phyloP scores from a whole-genome alignment of 2,329 filamentous ascomycete genomes.

The Calonectria pauciramosa region DNA sequence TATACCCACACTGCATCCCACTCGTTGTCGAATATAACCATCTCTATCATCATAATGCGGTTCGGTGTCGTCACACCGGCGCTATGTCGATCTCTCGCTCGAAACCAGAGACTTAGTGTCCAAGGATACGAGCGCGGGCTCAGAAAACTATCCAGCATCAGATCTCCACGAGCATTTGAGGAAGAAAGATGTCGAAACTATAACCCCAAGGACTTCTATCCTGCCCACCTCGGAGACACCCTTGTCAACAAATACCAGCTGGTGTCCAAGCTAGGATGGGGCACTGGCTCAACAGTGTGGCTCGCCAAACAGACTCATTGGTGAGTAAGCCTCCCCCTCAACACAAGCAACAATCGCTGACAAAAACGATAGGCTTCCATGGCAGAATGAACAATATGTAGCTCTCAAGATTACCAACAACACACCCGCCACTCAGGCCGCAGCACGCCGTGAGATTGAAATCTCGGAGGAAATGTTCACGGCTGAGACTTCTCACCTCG shows the following conservation, averaged over 20 bases:
- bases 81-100: constrained; percentile 23
- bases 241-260: constrained; percentile 53
- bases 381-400: constrained; percentile 42
- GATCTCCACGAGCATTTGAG: constrained; percentile 32
- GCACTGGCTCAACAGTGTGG: constrained; percentile 56
- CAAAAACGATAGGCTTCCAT: constrained; percentile 38
- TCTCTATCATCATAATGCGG: constrained; percentile 19
- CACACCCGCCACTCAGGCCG: constrained; percentile 37
- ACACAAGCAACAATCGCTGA: not conserved
- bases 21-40: no score
- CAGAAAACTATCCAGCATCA: constrained; percentile 29
- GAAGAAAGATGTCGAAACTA: constrained; percentile 44
- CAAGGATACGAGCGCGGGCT: constrained; percentile 12
- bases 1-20: not conserved
- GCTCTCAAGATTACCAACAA: constrained; percentile 48
- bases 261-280: constrained; percentile 55
- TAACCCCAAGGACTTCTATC: constrained; percentile 48
- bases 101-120: constrained; percentile 17
- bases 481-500: constrained; percentile 36
- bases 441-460: constrained; percentile 42
- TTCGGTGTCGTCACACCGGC: constrained; percentile 27
- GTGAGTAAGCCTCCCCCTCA: constrained; percentile 33
- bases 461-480: constrained; percentile 41
- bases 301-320: constrained; percentile 46
- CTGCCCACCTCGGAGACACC: constrained; percentile 49